phyloP scores from a whole-genome alignment of 306 rosid genomes.

The Mucuna pruriens region DNA sequence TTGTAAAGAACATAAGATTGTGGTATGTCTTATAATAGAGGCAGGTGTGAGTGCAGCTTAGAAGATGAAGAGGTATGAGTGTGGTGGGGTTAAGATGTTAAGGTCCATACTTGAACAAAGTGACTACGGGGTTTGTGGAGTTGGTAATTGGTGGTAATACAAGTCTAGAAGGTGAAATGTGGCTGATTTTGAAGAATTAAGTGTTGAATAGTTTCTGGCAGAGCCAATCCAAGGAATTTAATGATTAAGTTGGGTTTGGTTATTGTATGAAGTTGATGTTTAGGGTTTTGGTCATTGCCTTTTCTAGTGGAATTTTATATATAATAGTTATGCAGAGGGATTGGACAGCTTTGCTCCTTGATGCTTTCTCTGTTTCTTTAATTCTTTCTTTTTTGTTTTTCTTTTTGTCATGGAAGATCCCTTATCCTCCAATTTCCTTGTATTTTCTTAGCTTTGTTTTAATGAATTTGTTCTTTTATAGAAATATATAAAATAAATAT shows the following conservation, averaged over 20 bases:
- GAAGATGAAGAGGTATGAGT: background rate
- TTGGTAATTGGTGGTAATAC: slow-evolving; percentile 8
- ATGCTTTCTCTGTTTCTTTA: background rate
- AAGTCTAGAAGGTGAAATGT: background rate
- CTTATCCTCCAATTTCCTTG: background rate
- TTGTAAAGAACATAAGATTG: background rate
- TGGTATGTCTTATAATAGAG: background rate
- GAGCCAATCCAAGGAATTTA: background rate
- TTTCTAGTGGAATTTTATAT: background rate
- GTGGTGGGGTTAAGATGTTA: background rate
- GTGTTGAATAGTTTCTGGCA: background rate
- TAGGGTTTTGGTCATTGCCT: slow-evolving; percentile 2
- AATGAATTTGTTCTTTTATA: background rate
- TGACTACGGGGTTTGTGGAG: background rate
- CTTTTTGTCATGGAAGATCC: background rate
- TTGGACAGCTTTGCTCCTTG: background rate
- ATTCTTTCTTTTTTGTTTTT: background rate
- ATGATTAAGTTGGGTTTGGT: slow-evolving; percentile 6
- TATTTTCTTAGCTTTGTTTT: background rate
- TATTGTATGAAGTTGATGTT: background rate
- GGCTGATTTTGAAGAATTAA: background rate
- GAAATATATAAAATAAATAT: background rate
- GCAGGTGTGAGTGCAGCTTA: slow-evolving; percentile 9
- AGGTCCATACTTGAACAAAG: background rate
- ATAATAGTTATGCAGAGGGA: background rate